Conservation (phyloP, 1,284 basidiomycete genomes). For the Naganishia cerealis region DNA sequence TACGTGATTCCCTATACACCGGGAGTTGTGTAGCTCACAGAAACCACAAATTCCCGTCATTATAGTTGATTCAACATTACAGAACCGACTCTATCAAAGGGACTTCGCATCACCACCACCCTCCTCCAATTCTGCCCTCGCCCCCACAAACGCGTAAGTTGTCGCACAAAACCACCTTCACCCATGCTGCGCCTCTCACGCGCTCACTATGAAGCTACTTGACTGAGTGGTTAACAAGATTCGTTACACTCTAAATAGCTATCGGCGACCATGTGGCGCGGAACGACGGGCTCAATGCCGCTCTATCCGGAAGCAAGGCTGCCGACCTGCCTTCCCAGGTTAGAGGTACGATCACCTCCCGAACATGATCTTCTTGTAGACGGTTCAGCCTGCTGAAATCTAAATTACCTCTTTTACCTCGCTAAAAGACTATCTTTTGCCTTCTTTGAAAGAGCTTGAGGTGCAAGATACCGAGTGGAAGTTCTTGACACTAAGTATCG, state of each 20-base stretch:
- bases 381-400: neutral
- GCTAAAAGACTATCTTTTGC: constrained; percentile 47
- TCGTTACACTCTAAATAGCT: constrained; percentile 21
- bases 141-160: constrained; percentile 21
- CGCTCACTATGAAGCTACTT: no score
- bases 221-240: neutral
- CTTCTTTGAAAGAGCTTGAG: constrained; percentile 40
- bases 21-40: neutral
- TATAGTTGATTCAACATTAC: constrained; percentile 23
- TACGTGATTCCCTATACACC: constrained; percentile 32
- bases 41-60: neutral
- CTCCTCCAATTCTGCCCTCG: constrained; percentile 18
- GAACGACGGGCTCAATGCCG: constrained; percentile 48
- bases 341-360: constrained; percentile 37
- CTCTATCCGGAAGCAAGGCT: constrained; percentile 44
- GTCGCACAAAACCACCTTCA: neutral
- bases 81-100: constrained; percentile 17
- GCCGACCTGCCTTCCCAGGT: constrained; percentile 42
- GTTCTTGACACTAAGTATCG: constrained; percentile 52
- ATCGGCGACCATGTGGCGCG: constrained; percentile 34
- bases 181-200: neutral
- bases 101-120: constrained; percentile 19
- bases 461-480: constrained; percentile 47
- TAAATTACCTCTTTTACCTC: neutral
- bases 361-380: neutral